These are phyloP conservation scores for Boletus patriciae DNA, from an alignment of 768 basidiomycete genomes.

Conservation along the genomic window DNA sequence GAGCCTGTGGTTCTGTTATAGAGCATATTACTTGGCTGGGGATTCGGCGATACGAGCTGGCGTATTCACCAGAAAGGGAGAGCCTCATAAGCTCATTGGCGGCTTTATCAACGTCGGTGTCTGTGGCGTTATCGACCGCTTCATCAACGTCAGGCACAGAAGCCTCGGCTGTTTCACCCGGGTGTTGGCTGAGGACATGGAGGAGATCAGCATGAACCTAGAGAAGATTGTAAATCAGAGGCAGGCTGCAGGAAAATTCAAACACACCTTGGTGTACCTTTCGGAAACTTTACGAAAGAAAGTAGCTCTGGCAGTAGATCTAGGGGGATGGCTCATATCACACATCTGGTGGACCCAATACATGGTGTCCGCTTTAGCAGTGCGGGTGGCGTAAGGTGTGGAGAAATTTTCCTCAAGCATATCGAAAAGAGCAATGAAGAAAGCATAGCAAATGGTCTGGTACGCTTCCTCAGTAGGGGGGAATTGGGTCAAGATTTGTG, in stretches of 20 bases:
- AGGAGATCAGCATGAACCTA: not conserved
- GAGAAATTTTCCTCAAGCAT: not conserved
- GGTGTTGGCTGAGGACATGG: not conserved
- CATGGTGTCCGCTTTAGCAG: not conserved
- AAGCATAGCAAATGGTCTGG: conserved; percentile 1
- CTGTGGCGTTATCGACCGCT: too few species aligned
- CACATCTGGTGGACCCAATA: conserved; percentile 6
- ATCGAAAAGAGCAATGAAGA: conserved; percentile 17
- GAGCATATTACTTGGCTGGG: not conserved
- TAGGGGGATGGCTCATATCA: not conserved
- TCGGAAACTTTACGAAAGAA: not conserved
- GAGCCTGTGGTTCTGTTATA: not conserved
- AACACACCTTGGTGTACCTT: not conserved
- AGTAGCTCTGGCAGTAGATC: not conserved
- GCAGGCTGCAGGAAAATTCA: accelerated
- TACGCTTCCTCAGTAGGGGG: not conserved
- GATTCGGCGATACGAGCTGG: not conserved
- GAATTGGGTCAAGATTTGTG: conserved; percentile 12
- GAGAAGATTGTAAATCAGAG: not conserved
- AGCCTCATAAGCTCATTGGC: not conserved
- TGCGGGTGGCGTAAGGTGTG: not conserved
- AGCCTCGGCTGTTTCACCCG: not conserved
- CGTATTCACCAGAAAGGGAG: not conserved
- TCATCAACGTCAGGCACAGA: not conserved
- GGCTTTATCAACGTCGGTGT: not conserved